A percentile compares a stretch with the other conserved stretches of the same genome.
phyloP scores from a whole-genome alignment of 2,329 filamentous ascomycete genomes.

The Penicillium freii region DNA sequence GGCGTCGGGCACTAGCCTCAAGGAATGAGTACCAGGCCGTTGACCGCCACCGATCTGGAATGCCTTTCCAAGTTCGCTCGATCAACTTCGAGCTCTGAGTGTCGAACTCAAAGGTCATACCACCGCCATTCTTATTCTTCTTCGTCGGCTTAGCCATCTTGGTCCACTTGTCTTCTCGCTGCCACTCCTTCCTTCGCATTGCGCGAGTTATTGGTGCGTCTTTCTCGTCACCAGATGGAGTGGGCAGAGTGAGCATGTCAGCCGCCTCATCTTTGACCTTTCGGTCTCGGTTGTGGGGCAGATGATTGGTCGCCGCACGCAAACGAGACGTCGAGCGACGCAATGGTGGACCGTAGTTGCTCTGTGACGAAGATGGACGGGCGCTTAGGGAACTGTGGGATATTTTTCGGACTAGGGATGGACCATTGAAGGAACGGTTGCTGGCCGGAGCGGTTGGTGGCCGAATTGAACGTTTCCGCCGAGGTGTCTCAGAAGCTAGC shows the following conservation, averaged over 20 bases:
- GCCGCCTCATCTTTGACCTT: constrained; percentile 59
- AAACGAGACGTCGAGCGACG: constrained; percentile 46
- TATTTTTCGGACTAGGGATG: constrained; percentile 40
- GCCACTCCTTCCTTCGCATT: constrained; percentile 59
- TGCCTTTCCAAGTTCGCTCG: constrained; percentile 94
- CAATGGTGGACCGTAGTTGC: constrained; percentile 44
- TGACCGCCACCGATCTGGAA: constrained; percentile 90
- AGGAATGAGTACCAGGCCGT: constrained; percentile 96
- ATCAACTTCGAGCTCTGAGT: constrained; percentile 78
- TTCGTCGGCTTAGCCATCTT: constrained; percentile 59
- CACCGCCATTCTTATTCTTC: constrained; percentile 52
- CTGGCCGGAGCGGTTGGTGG: constrained; percentile 49
- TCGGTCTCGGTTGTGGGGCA: constrained; percentile 55
- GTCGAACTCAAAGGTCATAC: constrained; percentile 76
- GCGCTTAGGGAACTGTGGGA: constrained; percentile 41
- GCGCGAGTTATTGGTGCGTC: constrained; percentile 49
- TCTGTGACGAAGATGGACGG: constrained; percentile 48
- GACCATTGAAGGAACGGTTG: constrained; percentile 44
- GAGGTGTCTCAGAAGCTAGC: constrained; percentile 55
- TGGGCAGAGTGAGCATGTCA: constrained; percentile 64
- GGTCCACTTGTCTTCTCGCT: constrained; percentile 65
- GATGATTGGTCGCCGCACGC: constrained; percentile 52
- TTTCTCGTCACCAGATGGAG: constrained; percentile 48
- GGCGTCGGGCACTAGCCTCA: constrained; percentile 67
- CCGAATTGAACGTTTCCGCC: constrained; percentile 53